These are phyloP conservation scores for Yamadazyma aaseri DNA, from an alignment of 1,139 yeast species.

Conservation along the genomic window DNA sequence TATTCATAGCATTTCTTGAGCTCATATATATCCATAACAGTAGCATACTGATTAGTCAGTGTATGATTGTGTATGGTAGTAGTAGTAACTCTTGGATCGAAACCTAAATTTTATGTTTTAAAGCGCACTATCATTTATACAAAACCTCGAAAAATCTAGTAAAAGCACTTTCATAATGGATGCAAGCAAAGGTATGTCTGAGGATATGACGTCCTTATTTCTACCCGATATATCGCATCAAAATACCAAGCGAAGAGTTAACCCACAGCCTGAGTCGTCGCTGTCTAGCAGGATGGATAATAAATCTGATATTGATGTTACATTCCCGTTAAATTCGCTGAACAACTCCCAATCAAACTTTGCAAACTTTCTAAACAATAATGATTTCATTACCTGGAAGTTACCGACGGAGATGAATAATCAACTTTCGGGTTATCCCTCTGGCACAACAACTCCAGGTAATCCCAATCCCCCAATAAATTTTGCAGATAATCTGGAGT, in stretches of 20 bases:
- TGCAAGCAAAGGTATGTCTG: slow-evolving; percentile 23
- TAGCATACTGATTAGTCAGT: too few relatives aligned
- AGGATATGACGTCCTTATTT: slow-evolving; percentile 44
- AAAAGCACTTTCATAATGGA: slow-evolving; percentile 6
- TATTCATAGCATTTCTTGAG: too few relatives aligned
- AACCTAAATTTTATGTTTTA: too few relatives aligned
- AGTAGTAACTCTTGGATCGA: too few relatives aligned
- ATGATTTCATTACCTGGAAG: slow-evolving; percentile 22
- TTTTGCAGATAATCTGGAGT: not conserved
- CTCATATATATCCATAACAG: too few relatives aligned
- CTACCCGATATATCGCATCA: slow-evolving; percentile 42
- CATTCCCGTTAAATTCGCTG: slow-evolving; percentile 5
- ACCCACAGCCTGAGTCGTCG: not conserved
- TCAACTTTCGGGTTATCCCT: not conserved
- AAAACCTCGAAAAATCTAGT: too few relatives aligned
- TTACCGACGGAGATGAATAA: slow-evolving; percentile 7
- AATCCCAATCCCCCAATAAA: not conserved
- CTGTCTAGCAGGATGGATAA: not conserved
- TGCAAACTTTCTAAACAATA: slow-evolving; percentile 22
- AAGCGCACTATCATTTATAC: too few relatives aligned
- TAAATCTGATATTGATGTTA: not conserved
- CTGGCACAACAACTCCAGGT: slow-evolving; percentile 3
- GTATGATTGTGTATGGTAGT: too few relatives aligned
- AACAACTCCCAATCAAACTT: slow-evolving; percentile 17
- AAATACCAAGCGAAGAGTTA: slow-evolving; percentile 3